A percentile compares a stretch with the other conserved stretches of the same genome.
Evolutionary conservation across 108 stramenopile genomes (phyloP).

Genomic region (Mediolabrus comicus): DNA sequence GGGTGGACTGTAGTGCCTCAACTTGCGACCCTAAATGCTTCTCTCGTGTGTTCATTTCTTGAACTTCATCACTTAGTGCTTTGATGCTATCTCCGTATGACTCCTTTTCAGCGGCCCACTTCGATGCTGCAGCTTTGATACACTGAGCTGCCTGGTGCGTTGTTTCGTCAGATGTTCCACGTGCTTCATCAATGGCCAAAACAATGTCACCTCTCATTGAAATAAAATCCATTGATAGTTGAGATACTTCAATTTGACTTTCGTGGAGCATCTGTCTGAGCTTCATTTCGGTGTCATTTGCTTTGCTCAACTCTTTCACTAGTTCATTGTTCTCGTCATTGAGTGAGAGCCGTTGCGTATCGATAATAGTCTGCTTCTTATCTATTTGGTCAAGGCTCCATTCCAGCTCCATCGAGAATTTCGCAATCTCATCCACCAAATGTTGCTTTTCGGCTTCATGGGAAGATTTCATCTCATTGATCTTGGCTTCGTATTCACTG

Average conservation of each 20-base stretch:
- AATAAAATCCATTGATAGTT: constrained; percentile 5
- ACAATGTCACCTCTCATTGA: constrained; percentile 7
- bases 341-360: background rate
- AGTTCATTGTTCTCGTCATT: background rate
- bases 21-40: background rate
- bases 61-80: background rate
- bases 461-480: background rate
- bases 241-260: constrained; percentile 2
- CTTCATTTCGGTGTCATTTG: background rate
- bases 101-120: background rate
- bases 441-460: background rate
- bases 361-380: background rate
- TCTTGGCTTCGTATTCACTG: background rate
- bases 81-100: background rate
- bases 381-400: background rate
- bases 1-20: background rate
- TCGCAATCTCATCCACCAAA: background rate
- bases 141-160: background rate
- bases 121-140: background rate
- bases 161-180: background rate
- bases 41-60: background rate
- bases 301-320: background rate
- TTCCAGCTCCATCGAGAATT: background rate
- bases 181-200: background rate
- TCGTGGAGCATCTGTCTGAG: constrained; percentile 8